Base-by-base conservation (phyloP, 306 rosid species). In the Lablab purpureus region DNA sequence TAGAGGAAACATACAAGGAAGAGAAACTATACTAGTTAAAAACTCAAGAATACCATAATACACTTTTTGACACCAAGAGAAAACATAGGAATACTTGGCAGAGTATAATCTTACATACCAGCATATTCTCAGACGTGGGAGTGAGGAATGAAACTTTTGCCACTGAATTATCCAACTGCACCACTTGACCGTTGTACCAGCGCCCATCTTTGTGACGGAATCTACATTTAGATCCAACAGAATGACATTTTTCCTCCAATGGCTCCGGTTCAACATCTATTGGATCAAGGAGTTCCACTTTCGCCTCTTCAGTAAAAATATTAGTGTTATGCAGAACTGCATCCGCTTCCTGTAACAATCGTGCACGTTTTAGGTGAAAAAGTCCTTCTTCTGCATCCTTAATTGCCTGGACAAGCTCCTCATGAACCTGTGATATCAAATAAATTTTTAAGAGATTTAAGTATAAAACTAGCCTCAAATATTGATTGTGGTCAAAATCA, bases 341-440 rank as follows among this genome's bases (percentile, higher is more conserved):
- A 90, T 95, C 98, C 6, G 86, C 97, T 88, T 92, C 97, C 68
- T 85, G 84, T 34, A 95, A 83, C 79, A 92, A 79, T 78, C 98
- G 82, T 13, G 96, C 87, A 56, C 94, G 97, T 56, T 95, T 95
- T 49, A 95, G 87, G 75, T 86, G 91, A 84, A 95, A 73, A 78
- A 95, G 94, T 47, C 97, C 97, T 83, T 95, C 98, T 85, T 95
- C 97, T 0, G 94, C 92, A 73, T 91, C 99, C 83, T 89, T 95
- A 66, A 92, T 95, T 58, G 89, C 97, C 82, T 88, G 91, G 70
- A 90, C 85, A 78, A 95, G 89, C 88, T 95, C 99, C 76, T 81
- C 94, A 0, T 85, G 87, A 84, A 95, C 92, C 99, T 94, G 87
- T 18, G 58, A 82, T 34, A 21, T 55, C 30, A 64, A 76, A 54